Conservation (phyloP, 176 grass and related monocot genomes). For the Chrysopogon serrulatus region DNA sequence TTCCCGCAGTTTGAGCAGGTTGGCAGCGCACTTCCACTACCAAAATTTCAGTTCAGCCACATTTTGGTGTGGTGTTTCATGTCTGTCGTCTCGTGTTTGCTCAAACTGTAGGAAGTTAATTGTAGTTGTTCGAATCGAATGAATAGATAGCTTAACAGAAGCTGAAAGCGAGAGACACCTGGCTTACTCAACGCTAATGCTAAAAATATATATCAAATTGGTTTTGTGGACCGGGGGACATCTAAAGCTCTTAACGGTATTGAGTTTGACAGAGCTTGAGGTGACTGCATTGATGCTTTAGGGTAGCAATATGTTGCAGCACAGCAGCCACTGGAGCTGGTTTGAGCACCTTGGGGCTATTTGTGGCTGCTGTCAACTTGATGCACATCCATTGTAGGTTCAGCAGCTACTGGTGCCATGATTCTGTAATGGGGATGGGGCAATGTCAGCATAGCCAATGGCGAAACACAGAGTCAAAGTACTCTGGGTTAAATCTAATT, state of each 20-base stretch:
- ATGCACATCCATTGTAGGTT: neutral
- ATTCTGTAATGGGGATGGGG: neutral
- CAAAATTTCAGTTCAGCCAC: neutral
- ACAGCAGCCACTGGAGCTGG: neutral
- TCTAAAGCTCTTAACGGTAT: neutral
- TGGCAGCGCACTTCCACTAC: neutral
- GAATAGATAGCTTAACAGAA: neutral
- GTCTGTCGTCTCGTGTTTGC: neutral
- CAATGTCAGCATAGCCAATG: neutral
- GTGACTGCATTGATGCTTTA: neutral
- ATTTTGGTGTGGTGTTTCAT: neutral
- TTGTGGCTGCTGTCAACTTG: neutral
- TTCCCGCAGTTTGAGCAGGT: conserved; percentile 94
- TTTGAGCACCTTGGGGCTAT: neutral
- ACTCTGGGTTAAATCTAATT: neutral
- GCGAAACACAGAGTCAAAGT: neutral
- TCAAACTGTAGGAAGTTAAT: neutral
- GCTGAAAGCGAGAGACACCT: neutral
- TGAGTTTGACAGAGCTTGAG: neutral
- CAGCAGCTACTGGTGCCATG: neutral
- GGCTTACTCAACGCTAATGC: neutral
- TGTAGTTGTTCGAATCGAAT: neutral
- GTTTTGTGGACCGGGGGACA: neutral
- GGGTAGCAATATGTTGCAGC: neutral
- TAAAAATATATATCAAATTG: neutral